Evolutionary conservation across 176 grass and related monocot species (phyloP).

Genomic region (Aegilops longissima): DNA sequence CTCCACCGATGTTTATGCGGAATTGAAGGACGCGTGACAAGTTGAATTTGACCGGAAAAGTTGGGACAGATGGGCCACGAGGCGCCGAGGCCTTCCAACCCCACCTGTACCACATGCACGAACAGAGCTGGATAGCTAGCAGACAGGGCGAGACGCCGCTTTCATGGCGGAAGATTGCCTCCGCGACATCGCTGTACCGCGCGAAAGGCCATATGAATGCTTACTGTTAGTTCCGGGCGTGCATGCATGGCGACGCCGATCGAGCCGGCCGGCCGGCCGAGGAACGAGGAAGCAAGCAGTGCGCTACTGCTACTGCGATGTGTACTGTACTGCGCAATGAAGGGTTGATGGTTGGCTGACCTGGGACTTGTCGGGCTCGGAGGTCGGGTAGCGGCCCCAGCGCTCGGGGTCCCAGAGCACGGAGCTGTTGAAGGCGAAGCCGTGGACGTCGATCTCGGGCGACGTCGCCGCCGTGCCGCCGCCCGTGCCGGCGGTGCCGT

Average conservation of each 20-base stretch:
- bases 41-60: conserved; percentile 34
- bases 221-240: neutral
- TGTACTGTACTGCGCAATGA: neutral
- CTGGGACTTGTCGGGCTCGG: conserved; percentile 89
- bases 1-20: neutral
- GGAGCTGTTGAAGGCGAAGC: conserved; percentile 93
- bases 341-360: conserved; percentile 29
- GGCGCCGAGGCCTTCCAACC: neutral
- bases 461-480: neutral
- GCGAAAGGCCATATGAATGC: conserved; percentile 21
- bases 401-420: conserved; percentile 94
- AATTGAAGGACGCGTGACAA: conserved; percentile 22
- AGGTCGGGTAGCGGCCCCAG: conserved; percentile 85
- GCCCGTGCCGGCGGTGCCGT: conserved; percentile 20
- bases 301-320: neutral
- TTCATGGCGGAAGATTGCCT: conserved; percentile 33
- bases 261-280: neutral
- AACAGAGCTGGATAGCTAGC: neutral
- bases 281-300: neutral
- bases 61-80: conserved; percentile 49
- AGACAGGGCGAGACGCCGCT: conserved; percentile 28
- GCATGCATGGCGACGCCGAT: neutral
- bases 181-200: neutral
- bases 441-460: conserved; percentile 39
- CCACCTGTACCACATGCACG: conserved; percentile 37